Evolutionary conservation across 2,329 filamentous ascomycete genomes (phyloP), one percentile per base, ranked within the genome.

Genomic region (Aspergillus nomiae): DNA sequence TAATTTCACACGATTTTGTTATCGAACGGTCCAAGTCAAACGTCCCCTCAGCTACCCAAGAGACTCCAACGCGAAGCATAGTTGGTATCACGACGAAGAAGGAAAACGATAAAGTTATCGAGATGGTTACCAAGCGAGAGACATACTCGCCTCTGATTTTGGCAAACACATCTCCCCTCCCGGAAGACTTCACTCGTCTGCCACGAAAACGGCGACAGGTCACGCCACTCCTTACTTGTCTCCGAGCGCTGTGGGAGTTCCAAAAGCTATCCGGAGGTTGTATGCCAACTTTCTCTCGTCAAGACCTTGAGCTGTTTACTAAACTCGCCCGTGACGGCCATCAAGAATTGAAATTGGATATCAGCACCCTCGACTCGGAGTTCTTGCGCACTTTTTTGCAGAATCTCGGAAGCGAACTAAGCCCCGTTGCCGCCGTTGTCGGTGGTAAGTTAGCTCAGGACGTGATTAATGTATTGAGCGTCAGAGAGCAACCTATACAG

Each of bases 371-470:
- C 34, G 83, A 83, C 26, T 86, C 89, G 1, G 87, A 92, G 30
- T 90, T 96, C 70, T 81, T 98, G 30, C 87, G 92, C 61, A 89
- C 85, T 71, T 99, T 99, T 79, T 77, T 98, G 46, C 91, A 95
- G 77, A 96, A 96, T 69, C 83, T 97, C 7, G 90, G 89, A 60
- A 88, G 88, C 71, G 94, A 98, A 79, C 82, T 98, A 45, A 89
- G 91, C 14, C 93, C 95, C 9, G 92, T 96, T 10, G 90, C 92
- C 0, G 94, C 95, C 1, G 92, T 97, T 63, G 83, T 99, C 12
- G 95, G 95, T 56, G 95, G 94, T 11, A 89, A 94, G 76, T 85
- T 99, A 19, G 92, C 94, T 0, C 95, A 99, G 79, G 95, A 99
- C 75, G 93, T 97, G 58, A 98, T 99, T 80, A 98, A 98, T 72